A percentile compares a stretch with the other conserved stretches of the same genome.
Evolutionary conservation across 768 basidiomycete genomes (phyloP).

Genomic region (Hericium coralloides): DNA sequence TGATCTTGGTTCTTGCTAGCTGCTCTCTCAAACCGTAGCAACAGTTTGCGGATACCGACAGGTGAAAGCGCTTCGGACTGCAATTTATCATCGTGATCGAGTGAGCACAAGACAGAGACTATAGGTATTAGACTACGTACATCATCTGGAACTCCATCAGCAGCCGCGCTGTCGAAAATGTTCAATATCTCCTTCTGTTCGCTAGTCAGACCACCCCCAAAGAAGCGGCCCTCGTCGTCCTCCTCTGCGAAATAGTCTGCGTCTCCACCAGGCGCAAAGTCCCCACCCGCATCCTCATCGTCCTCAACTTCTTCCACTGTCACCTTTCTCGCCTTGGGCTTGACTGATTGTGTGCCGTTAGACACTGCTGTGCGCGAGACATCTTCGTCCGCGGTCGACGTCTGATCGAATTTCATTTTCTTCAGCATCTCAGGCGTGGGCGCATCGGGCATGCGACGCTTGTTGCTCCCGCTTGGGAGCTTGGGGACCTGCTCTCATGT

Average conservation of each 20-base stretch:
- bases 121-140: slow-evolving; percentile 35
- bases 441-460: slow-evolving; percentile 68
- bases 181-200: slow-evolving; percentile 95
- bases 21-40: slow-evolving; percentile 79
- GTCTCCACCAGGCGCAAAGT: slow-evolving; percentile 80
- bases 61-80: slow-evolving; percentile 64
- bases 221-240: slow-evolving; percentile 88
- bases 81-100: not conserved
- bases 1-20: slow-evolving; percentile 95
- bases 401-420: slow-evolving; percentile 54
- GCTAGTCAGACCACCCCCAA: slow-evolving; percentile 84
- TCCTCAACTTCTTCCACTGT: slow-evolving; percentile 50
- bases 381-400: slow-evolving; percentile 6
- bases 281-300: slow-evolving; percentile 25
- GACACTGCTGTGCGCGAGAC: not conserved
- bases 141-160: slow-evolving; percentile 55
- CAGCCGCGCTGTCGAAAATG: slow-evolving; percentile 77
- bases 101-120: not conserved
- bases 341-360: slow-evolving; percentile 12
- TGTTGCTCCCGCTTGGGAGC: slow-evolving; percentile 52
- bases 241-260: slow-evolving; percentile 88
- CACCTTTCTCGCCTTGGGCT: slow-evolving; percentile 30
- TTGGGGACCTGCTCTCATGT: slow-evolving; percentile 48
- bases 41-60: slow-evolving; percentile 59
- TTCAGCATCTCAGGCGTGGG: slow-evolving; percentile 80